Base-by-base conservation (phyloP, 106 monocot species). In the Narthecium ossifragum region DNA sequence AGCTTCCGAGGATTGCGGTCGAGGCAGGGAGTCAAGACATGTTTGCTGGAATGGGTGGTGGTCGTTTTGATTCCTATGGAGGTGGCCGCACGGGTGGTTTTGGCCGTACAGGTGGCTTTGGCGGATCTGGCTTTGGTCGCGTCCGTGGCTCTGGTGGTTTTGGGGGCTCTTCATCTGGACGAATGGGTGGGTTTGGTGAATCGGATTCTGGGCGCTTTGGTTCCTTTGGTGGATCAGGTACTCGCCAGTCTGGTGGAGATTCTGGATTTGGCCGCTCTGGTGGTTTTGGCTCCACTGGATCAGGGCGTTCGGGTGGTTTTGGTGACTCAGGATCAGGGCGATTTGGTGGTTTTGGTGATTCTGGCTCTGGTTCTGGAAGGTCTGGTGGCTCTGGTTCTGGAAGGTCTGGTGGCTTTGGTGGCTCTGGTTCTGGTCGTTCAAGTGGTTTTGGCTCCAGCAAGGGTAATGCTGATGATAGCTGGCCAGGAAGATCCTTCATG, bases 1-100 rank as follows among this genome's bases (percentile, higher is more conserved):
- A 96, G 94, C 90, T 96, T 67, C 94, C 85, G 11, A 83, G 53
- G 52, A 86, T 96, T 59, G 57, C 59, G 30, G 80, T 66, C 22
- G 80, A 86, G 23, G 81, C 60, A 70, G 77, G 81, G 8, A 62
- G 52, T 53, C 57, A 70, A 47, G 81, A 86, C 71, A 50, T 96
- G 67, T 75, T 94, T 72, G 75, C 46, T 58, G 69, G 24, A 23
- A 60, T 73, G 64, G 51, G 75, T 41, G 60, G 70, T 21, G 64
- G 67, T 31, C 34, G 70, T 34, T 62, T 46, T 51, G 72, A 68
- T 53, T 75, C 84, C 5, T 73, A 54, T 51, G 73, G 77, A 47
- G 66, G 65, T 34, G 70, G 79, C 18, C 62, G 82, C 25, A 63
- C 34, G 8, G 59, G 72, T 37, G 48, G 37, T 53, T 55, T 21